Conservation (phyloP, 208 protist genomes). For the Herpetomonas tarakana region DNA sequence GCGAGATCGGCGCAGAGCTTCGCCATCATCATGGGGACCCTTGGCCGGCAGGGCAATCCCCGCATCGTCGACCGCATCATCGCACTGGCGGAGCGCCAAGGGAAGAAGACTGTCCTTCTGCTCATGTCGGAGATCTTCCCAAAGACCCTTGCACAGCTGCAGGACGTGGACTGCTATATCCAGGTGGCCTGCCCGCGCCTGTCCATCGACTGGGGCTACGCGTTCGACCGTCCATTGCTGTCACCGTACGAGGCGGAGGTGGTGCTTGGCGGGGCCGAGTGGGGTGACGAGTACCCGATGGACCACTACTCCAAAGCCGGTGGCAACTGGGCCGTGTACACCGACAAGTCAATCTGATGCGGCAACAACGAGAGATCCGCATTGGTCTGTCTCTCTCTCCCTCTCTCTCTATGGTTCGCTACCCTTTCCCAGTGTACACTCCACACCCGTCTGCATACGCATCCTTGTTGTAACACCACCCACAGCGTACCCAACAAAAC, state of each 20-base stretch:
- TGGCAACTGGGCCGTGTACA: conserved; percentile 94
- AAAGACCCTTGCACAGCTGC: conserved; percentile 88
- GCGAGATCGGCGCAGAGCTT: conserved; percentile 82
- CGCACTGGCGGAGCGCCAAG: conserved; percentile 52
- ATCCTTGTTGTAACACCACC: no score
- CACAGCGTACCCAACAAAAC: no score
- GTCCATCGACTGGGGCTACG: conserved; percentile 99
- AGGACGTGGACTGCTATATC: conserved; percentile 94
- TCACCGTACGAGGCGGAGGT: conserved; percentile 97
- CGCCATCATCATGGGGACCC: conserved; percentile 97
- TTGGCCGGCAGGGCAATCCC: conserved; percentile 97
- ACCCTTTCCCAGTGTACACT: no score
- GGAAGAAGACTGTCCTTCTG: conserved; percentile 81
- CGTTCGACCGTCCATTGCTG: conserved; percentile 95
- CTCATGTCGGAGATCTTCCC: conserved; percentile 98
- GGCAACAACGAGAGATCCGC: no score
- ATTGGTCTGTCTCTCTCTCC: no score
- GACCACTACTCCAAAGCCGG: conserved; percentile 96
- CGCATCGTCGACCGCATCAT: conserved; percentile 93
- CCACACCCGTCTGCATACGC: no score
- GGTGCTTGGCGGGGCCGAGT: conserved; percentile 78
- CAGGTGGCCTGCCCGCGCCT: conserved; percentile 98
- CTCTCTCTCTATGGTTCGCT: no score
- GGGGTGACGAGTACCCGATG: conserved; percentile 95
- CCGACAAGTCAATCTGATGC: conserved; percentile 66